phyloP scores from a whole-genome alignment of 352 stramenopile species.

The Phytophthora citricola region DNA sequence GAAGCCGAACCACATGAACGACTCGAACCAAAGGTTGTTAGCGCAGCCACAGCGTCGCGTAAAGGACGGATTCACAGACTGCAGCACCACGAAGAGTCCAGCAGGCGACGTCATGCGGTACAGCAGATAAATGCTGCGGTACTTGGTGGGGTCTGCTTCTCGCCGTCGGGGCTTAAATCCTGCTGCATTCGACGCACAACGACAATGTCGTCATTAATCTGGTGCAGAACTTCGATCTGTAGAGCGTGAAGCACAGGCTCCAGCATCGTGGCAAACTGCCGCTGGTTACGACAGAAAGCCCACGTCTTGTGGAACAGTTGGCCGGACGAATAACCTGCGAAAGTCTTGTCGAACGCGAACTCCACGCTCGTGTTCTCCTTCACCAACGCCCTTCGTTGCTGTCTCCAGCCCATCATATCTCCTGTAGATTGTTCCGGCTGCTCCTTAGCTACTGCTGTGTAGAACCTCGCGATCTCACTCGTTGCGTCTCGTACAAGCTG shows the following conservation, averaged over 20 bases:
- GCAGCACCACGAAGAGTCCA: slow-evolving; percentile 39
- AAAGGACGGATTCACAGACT: slow-evolving; percentile 43
- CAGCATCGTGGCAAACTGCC: slow-evolving; percentile 31
- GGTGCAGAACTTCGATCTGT: slow-evolving; percentile 41
- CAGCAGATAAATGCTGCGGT: slow-evolving; percentile 44
- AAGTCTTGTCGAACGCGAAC: slow-evolving; percentile 41
- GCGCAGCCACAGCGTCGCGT: slow-evolving; percentile 36
- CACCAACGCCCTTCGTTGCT: slow-evolving; percentile 21
- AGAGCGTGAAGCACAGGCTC: slow-evolving; percentile 29
- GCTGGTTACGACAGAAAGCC: slow-evolving; percentile 40
- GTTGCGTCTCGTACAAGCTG: slow-evolving; percentile 34
- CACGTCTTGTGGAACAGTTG: slow-evolving; percentile 43
- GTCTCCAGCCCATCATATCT: slow-evolving; percentile 43
- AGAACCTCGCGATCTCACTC: slow-evolving; percentile 36
- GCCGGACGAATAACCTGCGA: slow-evolving; percentile 12
- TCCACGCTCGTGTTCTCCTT: slow-evolving; percentile 30
- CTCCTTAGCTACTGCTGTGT: slow-evolving; percentile 5
- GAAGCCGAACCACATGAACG: slow-evolving; percentile 45
- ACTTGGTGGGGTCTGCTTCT: slow-evolving; percentile 36
- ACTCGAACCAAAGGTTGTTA: slow-evolving; percentile 45
- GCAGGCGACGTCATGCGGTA: slow-evolving; percentile 40
- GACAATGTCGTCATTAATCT: slow-evolving; percentile 46
- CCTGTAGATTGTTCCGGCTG: not conserved
- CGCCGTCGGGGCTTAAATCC: slow-evolving; percentile 26
- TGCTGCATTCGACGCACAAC: slow-evolving; percentile 46